A percentile compares a stretch with the other conserved stretches of the same genome.
Conservation (phyloP, 441 rosid genomes). For the Adansonia madagascariensis region DNA sequence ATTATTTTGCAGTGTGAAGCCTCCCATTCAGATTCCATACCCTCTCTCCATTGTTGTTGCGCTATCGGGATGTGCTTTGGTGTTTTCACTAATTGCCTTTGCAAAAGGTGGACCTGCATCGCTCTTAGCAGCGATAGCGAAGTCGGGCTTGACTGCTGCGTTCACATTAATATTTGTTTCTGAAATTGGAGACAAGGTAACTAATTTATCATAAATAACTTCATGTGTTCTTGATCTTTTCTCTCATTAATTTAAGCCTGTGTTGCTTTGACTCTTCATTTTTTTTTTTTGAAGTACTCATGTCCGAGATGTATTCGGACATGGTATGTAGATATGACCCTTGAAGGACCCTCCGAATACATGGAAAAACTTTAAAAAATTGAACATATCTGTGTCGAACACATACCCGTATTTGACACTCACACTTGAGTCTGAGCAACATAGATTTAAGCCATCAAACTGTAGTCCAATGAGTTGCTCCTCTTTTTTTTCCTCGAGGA, state of each 20-base stretch:
- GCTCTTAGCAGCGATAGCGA: constrained; percentile 76
- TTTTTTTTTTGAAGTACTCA: no score
- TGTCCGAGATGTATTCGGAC: no score
- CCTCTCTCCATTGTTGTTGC: constrained; percentile 70
- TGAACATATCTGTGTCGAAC: no score
- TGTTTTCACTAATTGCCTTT: constrained; percentile 71
- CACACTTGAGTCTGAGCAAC: no score
- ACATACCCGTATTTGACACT: no score
- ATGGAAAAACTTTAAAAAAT: no score
- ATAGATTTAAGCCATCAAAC: constrained; percentile 5
- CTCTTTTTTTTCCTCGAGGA: background rate
- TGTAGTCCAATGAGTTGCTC: background rate
- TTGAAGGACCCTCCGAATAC: no score
- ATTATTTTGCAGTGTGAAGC: constrained; percentile 64
- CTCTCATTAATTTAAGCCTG: no score
- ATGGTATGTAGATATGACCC: no score
- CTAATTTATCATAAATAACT: background rate
- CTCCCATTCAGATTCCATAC: constrained; percentile 67
- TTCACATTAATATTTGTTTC: constrained; percentile 92
- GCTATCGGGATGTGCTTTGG: constrained; percentile 71
- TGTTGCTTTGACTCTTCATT: no score
- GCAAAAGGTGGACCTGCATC: constrained; percentile 76
- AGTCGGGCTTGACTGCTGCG: constrained; percentile 96
- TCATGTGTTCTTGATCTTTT: background rate
- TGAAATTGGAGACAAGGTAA: constrained; percentile 94